phyloP scores from a whole-genome alignment of 805 yeast species.

The Metschnikowia continentalis region DNA sequence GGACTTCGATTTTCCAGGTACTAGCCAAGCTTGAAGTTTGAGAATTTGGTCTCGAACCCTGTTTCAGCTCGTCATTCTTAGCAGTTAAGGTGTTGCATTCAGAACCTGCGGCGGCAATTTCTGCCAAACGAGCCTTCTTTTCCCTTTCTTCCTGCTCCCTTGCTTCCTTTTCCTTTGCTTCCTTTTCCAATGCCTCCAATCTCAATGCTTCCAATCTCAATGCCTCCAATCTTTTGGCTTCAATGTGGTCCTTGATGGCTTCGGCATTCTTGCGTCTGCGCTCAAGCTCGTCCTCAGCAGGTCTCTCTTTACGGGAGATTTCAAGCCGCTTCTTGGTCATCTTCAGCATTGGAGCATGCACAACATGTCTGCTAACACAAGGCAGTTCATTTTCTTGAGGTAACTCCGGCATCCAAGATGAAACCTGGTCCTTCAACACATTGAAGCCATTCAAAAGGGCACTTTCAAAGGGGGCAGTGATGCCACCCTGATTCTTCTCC shows the following conservation, averaged over 20 bases:
- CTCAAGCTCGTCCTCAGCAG: neutral
- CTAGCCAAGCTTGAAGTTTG: neutral
- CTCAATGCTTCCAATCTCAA: neutral
- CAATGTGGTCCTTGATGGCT: neutral
- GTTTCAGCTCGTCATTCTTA: neutral
- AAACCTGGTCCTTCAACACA: neutral
- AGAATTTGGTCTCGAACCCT: neutral
- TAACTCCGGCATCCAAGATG: neutral
- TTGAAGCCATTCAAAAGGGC: neutral
- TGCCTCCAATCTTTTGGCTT: neutral
- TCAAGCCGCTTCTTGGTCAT: conserved; percentile 1
- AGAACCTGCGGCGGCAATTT: neutral
- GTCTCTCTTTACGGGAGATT: neutral
- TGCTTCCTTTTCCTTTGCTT: neutral
- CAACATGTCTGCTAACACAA: neutral
- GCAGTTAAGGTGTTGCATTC: neutral
- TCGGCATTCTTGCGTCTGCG: neutral
- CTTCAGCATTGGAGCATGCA: conserved; percentile 1
- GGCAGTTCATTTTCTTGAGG: neutral
- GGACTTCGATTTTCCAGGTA: neutral
- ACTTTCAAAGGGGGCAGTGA: neutral
- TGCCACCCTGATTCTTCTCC: no score
- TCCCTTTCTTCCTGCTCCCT: neutral
- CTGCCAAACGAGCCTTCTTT: neutral
- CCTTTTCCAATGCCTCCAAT: neutral